These are phyloP conservation scores for Rhinocladiella mackenziei DNA, from an alignment of 2,329 filamentous ascomycete genomes.

Conservation along the genomic window DNA sequence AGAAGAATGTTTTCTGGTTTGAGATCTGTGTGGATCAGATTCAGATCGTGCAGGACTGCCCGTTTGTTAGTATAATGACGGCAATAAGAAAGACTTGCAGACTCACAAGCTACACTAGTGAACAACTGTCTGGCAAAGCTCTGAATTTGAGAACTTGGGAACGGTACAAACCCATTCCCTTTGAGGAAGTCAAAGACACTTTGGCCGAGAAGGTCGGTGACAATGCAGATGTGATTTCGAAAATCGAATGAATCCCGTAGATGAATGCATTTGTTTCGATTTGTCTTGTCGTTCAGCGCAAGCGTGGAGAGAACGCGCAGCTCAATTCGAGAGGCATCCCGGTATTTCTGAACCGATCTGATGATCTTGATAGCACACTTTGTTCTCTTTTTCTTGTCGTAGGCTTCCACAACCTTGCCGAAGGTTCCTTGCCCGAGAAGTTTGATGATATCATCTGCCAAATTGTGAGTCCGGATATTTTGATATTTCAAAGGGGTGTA, in stretches of 20 bases:
- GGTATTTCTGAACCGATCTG: slow-evolving; percentile 95
- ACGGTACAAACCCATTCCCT: slow-evolving; percentile 89
- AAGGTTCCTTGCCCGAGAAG: slow-evolving; percentile 96
- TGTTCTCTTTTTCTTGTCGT: slow-evolving; percentile 68
- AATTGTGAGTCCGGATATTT: slow-evolving; percentile 7
- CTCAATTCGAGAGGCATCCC: slow-evolving; percentile 92
- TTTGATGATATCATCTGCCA: slow-evolving; percentile 76
- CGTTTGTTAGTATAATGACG: slow-evolving; percentile 30
- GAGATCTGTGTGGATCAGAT: slow-evolving; percentile 78
- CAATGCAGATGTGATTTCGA: slow-evolving; percentile 89
- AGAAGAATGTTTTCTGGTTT: slow-evolving; percentile 65
- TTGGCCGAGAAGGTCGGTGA: slow-evolving; percentile 75
- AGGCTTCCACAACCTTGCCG: slow-evolving; percentile 93
- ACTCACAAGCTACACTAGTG: slow-evolving; percentile 95
- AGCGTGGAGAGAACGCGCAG: slow-evolving; percentile 87
- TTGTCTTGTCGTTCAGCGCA: slow-evolving; percentile 83
- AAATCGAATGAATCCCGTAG: slow-evolving; percentile 96
- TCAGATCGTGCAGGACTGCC: slow-evolving; percentile 87
- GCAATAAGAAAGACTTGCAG: neutral
- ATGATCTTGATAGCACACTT: slow-evolving; percentile 98
- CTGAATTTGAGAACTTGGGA: slow-evolving; percentile 97
- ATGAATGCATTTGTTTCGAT: slow-evolving; percentile 95
- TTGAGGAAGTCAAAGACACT: slow-evolving; percentile 99
- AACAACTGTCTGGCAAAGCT: slow-evolving; percentile 92
- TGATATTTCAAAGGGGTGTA: slow-evolving; percentile 5